A percentile compares a stretch with the other conserved stretches of the same genome.
Conservation (phyloP, 2,329 filamentous ascomycete genomes). For the Aaosphaeria pasadenensis region DNA sequence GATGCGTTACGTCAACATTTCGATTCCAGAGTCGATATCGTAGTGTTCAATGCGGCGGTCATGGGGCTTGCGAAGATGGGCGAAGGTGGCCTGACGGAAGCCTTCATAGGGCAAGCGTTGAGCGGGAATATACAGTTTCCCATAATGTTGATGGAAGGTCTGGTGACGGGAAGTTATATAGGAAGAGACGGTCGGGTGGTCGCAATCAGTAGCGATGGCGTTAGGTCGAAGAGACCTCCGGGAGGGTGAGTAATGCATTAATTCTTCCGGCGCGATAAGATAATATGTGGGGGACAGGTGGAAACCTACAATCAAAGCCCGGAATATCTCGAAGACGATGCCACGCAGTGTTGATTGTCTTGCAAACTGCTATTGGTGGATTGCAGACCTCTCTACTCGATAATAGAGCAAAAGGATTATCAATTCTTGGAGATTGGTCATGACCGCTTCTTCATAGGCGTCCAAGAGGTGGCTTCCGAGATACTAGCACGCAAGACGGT, state of each 20-base stretch:
- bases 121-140: conserved; percentile 15
- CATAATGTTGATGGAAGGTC: conserved; percentile 10
- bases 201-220: conserved; percentile 14
- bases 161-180: conserved; percentile 5
- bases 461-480: no score
- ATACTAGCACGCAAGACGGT: no score
- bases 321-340: no score
- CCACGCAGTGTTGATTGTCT: no score
- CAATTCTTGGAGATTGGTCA: no score
- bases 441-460: no score
- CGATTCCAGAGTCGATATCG: conserved; percentile 11
- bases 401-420: no score
- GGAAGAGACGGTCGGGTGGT: conserved; percentile 9
- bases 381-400: no score
- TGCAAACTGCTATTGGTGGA: no score
- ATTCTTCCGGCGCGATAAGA: no score
- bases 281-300: no score
- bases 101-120: conserved; percentile 8
- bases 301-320: no score
- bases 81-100: conserved; percentile 6
- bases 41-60: conserved; percentile 15
- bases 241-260: conserved; percentile 9
- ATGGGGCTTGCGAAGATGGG: conserved; percentile 16
- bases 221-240: conserved; percentile 9
- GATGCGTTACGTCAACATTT: conserved; percentile 7